Base-by-base conservation (phyloP, 1,284 basidiomycete genomes). In the Malassezia nana region DNA sequence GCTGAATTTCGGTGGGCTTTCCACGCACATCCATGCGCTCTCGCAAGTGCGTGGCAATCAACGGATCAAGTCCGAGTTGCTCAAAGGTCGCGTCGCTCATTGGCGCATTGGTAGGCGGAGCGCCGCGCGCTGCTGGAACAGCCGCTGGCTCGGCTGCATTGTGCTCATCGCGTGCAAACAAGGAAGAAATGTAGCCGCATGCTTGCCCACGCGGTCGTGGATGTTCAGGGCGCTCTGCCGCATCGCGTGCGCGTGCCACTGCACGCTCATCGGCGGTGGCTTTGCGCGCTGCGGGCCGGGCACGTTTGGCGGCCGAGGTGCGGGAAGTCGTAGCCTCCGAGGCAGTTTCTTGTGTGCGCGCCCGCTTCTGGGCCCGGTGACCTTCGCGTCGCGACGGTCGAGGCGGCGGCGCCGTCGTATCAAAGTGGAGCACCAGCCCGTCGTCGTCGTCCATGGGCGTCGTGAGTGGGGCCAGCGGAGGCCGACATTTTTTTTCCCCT, bases 1-100 rank as follows among this genome's bases (percentile, higher is more conserved):
- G 81, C 76, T 98, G 92, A 60, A 96, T 91, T 6, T 86, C 84
- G 0, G 92, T 98, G 0, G 94, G 94, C 61, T 59, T 47, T 9
- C 84, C 85, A 16, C 79, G 76, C 43, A 98, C 87, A 35, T 78
- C 78, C 83, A 96, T 84, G 77, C 90, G 94, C 20, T 76, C 79
- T 12, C 81, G 78, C 8, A 98, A 79, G 74, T 95, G 91, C 2
- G 84, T 75, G 43, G 84, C 80, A 26, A 98, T 79, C 28, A 94
- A 79, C 1, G 86, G 84, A 70, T 91, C 82, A 10, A 98, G 57
- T 79, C 49, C 89, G 83, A 51, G 90, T 4, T 63, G 49, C n/a
- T 61, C 54, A 48, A 74, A 74, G 33, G 63, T 58, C 18, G 8
- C 84, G 82, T 26, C 78, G 20, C 46, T 22, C 2, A 62, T 59